A percentile compares a stretch with the other conserved stretches of the same genome.
Evolutionary conservation across 345 rosid species (phyloP).

Genomic region (Diplotaxis tenuifolia): DNA sequence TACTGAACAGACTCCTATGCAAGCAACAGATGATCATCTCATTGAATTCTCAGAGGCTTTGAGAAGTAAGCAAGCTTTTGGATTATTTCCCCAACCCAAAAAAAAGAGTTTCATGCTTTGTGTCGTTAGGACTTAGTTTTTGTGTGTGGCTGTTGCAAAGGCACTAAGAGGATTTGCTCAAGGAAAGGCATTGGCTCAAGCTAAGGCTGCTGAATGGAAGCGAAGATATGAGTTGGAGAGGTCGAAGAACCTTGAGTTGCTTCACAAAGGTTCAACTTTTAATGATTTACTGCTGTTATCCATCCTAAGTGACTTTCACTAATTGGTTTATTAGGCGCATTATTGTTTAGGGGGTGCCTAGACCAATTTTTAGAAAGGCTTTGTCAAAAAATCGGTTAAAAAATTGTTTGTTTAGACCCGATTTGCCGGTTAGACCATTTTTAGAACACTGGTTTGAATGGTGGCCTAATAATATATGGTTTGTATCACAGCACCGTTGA

Average conservation of each 20-base stretch:
- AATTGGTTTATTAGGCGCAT: too few species aligned
- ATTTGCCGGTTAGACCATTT: too few species aligned
- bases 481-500: conserved; percentile 48
- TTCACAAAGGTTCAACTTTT: conserved; percentile 52
- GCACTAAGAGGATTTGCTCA: conserved; percentile 88
- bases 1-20: conserved; percentile 64
- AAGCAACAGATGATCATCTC: conserved; percentile 79
- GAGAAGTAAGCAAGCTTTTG: conserved; percentile 60
- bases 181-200: conserved; percentile 95
- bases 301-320: background rate
- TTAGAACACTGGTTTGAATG: too few species aligned
- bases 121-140: background rate
- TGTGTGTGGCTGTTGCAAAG: conserved; percentile 86
- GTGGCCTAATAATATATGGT: too few species aligned
- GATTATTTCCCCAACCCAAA: background rate
- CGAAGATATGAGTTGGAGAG: conserved; percentile 85
- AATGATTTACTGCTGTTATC: background rate
- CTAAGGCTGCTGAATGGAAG: conserved; percentile 98
- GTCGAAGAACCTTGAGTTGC: conserved; percentile 48
- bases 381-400: too few species aligned
- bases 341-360: too few species aligned
- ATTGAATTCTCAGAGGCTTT: conserved; percentile 92
- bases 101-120: conserved; percentile 1
- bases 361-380: too few species aligned
- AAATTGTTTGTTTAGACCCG: too few species aligned